These are phyloP conservation scores for Saitoella complicata DNA, from an alignment of 805 yeast genomes.

Conservation along the genomic window DNA sequence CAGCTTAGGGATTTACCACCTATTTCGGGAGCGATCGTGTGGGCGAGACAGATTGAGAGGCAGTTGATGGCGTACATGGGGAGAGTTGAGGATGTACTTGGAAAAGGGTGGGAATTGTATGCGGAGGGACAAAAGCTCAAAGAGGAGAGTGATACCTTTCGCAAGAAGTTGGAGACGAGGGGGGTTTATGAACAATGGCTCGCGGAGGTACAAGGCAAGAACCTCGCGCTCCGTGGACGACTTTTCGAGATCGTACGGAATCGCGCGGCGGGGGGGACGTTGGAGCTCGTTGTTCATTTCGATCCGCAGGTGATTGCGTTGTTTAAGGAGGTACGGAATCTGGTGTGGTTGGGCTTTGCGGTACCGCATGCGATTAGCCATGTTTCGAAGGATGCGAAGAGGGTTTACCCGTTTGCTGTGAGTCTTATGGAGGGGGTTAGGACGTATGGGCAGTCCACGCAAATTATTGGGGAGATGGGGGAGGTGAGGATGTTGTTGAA, in stretches of 20 bases:
- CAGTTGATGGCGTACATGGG: constrained; percentile 28
- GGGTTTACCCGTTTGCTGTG: constrained; percentile 41
- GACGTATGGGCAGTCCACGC: constrained; percentile 23
- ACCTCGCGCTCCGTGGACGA: constrained; percentile 18
- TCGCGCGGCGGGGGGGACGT: constrained; percentile 11
- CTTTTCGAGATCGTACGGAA: constrained; percentile 26
- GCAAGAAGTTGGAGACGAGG: constrained; percentile 31
- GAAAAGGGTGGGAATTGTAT: constrained; percentile 43
- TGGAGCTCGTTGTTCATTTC: constrained; percentile 34
- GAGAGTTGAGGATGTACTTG: constrained; percentile 37
- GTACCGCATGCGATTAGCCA: constrained; percentile 38
- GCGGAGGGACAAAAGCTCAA: constrained; percentile 53
- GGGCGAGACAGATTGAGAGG: constrained; percentile 36
- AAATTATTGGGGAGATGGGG: constrained; percentile 22
- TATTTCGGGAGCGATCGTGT: constrained; percentile 30
- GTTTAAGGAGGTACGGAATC: constrained; percentile 38
- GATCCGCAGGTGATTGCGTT: constrained; percentile 28
- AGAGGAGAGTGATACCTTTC: constrained; percentile 31
- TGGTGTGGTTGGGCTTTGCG: constrained; percentile 34
- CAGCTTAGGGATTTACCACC: constrained; percentile 33
- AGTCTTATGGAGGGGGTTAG: constrained; percentile 36
- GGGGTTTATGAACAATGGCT: constrained; percentile 35
- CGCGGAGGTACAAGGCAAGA: constrained; percentile 14
- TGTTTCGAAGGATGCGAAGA: constrained; percentile 33
- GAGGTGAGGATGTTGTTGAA: constrained; percentile 30